Evolutionary conservation across 805 yeast species (phyloP), one percentile per base, ranked within the genome.

Genomic region (Saccharomycopsis synnaedendra): DNA sequence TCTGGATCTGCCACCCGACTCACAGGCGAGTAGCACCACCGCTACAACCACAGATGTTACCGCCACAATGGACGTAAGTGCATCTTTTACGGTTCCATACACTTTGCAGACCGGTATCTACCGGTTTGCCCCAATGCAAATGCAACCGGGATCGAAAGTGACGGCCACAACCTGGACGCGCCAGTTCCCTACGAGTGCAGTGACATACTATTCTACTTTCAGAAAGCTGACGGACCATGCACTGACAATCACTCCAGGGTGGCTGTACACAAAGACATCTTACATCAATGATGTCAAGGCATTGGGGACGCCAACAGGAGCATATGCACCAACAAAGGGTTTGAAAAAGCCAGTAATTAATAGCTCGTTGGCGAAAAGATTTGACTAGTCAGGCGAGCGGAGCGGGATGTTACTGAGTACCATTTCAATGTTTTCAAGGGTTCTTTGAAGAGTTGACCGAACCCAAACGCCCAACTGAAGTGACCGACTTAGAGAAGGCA

Each of bases 71-170:
- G 71, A 68, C 55, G 61, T 67, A 37, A 64, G 78, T 0, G 63
- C 60, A 9, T 80, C 86, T 3, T 82, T 82, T 61, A 61, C 81
- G 3, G 66, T 88, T 5, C 75, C 95, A 2, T 90, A 89, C 65
- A 74, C 85, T 4, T 53, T 56, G 57, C 97, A 90, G 66, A 82
- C 90, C 0, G 96, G 96, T 32, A 63, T 56, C 27, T 76, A 85
- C 4, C 75, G 87, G 56, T 85, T 65, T 62, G 97, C 97, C 1
- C 96, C 97, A 46, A 86, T 88, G 96, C 97, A 89, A 66, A 62
- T 70, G 50, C 96, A 87, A 64, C 97, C 97, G 4, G 84, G 82
- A 4, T 59, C 83, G 1, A 66, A 64, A 5, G 75, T 86, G 33
- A 83, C 95, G 0, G 75, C 69, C 34, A 70, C 82, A 6, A 64